Evolutionary conservation across 1,139 yeast species (phyloP).

Genomic region (Hanseniaspora gamundiae): DNA sequence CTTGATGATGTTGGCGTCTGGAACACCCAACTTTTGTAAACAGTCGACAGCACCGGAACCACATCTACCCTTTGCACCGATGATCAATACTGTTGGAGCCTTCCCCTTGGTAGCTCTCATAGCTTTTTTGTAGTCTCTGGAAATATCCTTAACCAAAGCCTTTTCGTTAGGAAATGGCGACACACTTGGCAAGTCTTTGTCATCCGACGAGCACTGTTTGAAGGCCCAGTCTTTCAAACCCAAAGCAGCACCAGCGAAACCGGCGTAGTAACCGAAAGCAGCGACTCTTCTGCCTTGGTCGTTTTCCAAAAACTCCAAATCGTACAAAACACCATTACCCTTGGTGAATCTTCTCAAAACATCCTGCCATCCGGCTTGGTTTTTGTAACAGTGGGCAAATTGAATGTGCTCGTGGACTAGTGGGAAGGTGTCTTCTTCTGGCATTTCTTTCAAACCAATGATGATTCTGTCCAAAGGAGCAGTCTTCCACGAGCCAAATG

Average conservation of each 20-base stretch:
- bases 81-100: slow-evolving; percentile 70
- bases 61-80: slow-evolving; percentile 97
- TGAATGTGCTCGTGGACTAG: slow-evolving; percentile 91
- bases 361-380: slow-evolving; percentile 94
- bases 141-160: slow-evolving; percentile 59
- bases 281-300: slow-evolving; percentile 97
- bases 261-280: slow-evolving; percentile 97
- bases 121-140: slow-evolving; percentile 47
- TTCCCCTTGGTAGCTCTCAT: slow-evolving; percentile 39
- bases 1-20: slow-evolving; percentile 68
- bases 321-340: slow-evolving; percentile 85
- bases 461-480: slow-evolving; percentile 89
- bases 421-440: slow-evolving; percentile 84
- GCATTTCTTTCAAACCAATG: slow-evolving; percentile 88
- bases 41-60: slow-evolving; percentile 96
- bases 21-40: slow-evolving; percentile 73
- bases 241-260: slow-evolving; percentile 97
- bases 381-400: slow-evolving; percentile 96
- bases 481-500: slow-evolving; percentile 80
- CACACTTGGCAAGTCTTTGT: slow-evolving; percentile 63
- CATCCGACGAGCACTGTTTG: slow-evolving; percentile 59
- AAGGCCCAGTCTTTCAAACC: slow-evolving; percentile 93
- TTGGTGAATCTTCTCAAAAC: slow-evolving; percentile 80
- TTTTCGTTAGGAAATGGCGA: slow-evolving; percentile 74
- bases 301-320: slow-evolving; percentile 86